phyloP scores from a whole-genome alignment of 352 stramenopile species.

The Saprolegnia parasitica region DNA sequence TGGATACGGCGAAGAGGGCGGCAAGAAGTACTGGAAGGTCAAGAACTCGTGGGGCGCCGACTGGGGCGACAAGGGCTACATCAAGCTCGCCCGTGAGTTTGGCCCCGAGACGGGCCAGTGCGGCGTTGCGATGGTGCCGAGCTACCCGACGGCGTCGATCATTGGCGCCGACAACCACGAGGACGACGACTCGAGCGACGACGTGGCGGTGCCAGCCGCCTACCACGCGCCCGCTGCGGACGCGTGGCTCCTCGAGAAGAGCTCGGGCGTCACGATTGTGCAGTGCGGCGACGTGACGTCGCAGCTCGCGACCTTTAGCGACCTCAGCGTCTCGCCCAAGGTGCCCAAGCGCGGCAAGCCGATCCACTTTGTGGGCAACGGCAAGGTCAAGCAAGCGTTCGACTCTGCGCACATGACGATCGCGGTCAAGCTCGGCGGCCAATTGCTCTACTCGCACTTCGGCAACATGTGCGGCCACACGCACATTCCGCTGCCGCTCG shows the following conservation, averaged over 20 bases:
- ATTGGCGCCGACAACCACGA: conserved; percentile 27
- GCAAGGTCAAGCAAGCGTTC: conserved; percentile 64
- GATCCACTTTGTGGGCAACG: conserved; percentile 63
- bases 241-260: background rate
- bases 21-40: conserved; percentile 90
- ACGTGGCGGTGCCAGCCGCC: background rate
- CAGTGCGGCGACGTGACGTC: conserved; percentile 70
- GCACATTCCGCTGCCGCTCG: conserved; percentile 70
- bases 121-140: conserved; percentile 50
- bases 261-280: conserved; percentile 68
- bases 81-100: conserved; percentile 56
- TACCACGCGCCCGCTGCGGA: background rate
- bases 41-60: conserved; percentile 96
- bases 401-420: conserved; percentile 50
- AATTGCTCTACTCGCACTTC: conserved; percentile 65
- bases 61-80: conserved; percentile 91
- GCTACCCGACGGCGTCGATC: conserved; percentile 48
- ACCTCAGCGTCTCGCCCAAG: conserved; percentile 58
- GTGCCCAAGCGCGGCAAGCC: conserved; percentile 71
- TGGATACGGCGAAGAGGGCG: conserved; percentile 89
- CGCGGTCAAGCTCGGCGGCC: conserved; percentile 61
- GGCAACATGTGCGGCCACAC: conserved; percentile 73
- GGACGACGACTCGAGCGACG: background rate
- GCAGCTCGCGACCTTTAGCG: conserved; percentile 57
- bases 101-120: conserved; percentile 46